Base-by-base conservation (phyloP, 768 basidiomycete species). In the Mycena maculata region DNA sequence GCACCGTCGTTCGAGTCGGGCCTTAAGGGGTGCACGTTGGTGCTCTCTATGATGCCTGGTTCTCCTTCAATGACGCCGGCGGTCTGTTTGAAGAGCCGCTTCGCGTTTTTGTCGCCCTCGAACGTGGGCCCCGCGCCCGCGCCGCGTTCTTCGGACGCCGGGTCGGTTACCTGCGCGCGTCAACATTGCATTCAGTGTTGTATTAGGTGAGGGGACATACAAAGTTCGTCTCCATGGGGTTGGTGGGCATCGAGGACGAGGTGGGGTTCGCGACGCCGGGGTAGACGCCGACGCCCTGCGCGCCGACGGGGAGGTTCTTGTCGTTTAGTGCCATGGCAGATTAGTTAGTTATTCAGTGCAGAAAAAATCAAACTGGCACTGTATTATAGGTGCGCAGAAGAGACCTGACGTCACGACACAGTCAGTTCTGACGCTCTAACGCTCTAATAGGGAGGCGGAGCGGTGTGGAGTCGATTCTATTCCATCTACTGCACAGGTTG, bases 41-140 rank as follows among this genome's bases (percentile, higher is more conserved):
- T 78, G 33, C 79, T 76, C 75, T 89, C 86, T 68, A 89, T 86
- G 69, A 88, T 87, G 20, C 87, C 86, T 8, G 88, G 85, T 2
- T 80, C 82, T 16, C 80, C 82, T 73, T 88, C 87, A 41, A 85
- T 75, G 38, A 87, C 86, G 22, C 87, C 86, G 11, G 85, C 81
- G 9, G 78, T 75, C 60, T 81, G 64, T 60, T 79, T 82, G 73
- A 85, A 77, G 47, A 72, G 74, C 23, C 78, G 79, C 58, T 77
- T 74, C 4, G 85, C 84, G 31, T 84, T 74, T 47, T 75, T 73
- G 55, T 80, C 77, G 27, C 81, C 84, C 13, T 78, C 64, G 73
- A 84, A 85, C 61, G 78, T 73, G 30, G 74, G 58, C 23, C 77
- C 78, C 8, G 81, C 83, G 5, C 84, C 83, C 0, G 84, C 84